phyloP scores from a whole-genome alignment of 257 asterid genomes.

The Nemophila menziesii region DNA sequence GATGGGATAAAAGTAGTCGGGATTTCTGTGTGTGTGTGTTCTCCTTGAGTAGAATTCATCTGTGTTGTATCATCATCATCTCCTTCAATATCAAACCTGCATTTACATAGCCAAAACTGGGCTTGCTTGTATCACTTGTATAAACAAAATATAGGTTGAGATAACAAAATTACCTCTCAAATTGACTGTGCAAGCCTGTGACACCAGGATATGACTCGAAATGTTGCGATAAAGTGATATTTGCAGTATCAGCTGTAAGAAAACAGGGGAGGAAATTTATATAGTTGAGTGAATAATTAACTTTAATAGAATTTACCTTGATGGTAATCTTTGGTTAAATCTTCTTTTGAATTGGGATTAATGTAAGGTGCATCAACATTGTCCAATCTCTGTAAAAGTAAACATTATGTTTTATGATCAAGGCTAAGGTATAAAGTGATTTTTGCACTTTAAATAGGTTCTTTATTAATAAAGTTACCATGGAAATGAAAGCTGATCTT shows the following conservation, averaged over 20 bases:
- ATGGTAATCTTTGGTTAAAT: slow-evolving; percentile 39
- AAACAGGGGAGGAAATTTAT: slow-evolving; percentile 13
- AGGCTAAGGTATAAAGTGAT: neutral
- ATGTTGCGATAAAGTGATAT: slow-evolving; percentile 57
- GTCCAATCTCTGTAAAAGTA: slow-evolving; percentile 56
- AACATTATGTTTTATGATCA: slow-evolving; percentile 2
- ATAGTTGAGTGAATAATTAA: slow-evolving; percentile 3
- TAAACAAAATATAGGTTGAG: neutral
- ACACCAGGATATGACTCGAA: slow-evolving; percentile 38
- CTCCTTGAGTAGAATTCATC: slow-evolving; percentile 39
- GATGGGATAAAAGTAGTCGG: slow-evolving; percentile 52
- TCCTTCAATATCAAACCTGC: slow-evolving; percentile 82
- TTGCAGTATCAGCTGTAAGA: slow-evolving; percentile 53
- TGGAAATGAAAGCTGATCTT: slow-evolving; percentile 42
- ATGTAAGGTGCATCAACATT: slow-evolving; percentile 38
- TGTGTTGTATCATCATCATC: slow-evolving; percentile 58
- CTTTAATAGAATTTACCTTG: slow-evolving; percentile 49
- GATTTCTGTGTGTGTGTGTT: slow-evolving; percentile 32
- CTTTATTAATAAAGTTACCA: slow-evolving; percentile 29
- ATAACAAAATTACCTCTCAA: slow-evolving; percentile 56
- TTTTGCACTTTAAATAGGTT: neutral
- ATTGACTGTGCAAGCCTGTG: slow-evolving; percentile 40
- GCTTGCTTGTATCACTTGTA: neutral
- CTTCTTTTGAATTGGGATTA: slow-evolving; percentile 30
- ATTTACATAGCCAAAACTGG: neutral